These are phyloP conservation scores for Durio zibethinus DNA, from an alignment of 345 rosid genomes.

Conservation along the genomic window DNA sequence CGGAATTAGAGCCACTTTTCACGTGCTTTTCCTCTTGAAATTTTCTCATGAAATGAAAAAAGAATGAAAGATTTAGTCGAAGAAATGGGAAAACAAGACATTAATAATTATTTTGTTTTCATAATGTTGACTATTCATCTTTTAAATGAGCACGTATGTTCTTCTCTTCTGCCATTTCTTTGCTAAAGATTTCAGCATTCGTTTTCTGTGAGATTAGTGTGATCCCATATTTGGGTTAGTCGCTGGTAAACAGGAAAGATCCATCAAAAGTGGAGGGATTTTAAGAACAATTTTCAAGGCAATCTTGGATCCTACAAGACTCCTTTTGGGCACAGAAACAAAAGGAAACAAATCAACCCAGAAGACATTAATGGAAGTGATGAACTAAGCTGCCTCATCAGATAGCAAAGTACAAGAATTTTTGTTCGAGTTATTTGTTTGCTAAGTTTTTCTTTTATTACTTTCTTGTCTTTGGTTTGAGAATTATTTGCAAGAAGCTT, in stretches of 20 bases:
- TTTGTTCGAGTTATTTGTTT: neutral
- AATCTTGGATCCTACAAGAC: conserved; percentile 19
- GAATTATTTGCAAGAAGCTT: neutral
- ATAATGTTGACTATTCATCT: neutral
- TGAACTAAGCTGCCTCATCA: neutral
- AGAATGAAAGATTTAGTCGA: neutral
- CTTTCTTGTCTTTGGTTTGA: neutral
- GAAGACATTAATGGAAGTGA: neutral
- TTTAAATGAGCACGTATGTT: no score
- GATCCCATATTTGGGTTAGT: conserved; percentile 28
- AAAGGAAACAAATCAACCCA: neutral
- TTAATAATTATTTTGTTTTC: neutral
- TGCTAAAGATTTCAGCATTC: neutral
- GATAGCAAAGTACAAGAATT: neutral
- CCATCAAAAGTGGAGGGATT: conserved; percentile 22
- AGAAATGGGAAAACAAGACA: neutral
- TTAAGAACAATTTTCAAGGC: conserved; percentile 18
- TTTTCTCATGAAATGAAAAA: neutral
- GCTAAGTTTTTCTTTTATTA: neutral
- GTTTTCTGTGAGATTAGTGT: neutral
- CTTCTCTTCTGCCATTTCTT: neutral
- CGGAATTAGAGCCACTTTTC: conserved; percentile 28
- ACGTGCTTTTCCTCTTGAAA: conserved; percentile 1
- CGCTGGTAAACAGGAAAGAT: conserved; percentile 21
- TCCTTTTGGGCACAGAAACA: neutral